Percentiles rank a stretch among this genome's conserved stretches.
phyloP scores from a whole-genome alignment of 2,329 filamentous ascomycete genomes.

The Apiospora pterosperma region DNA sequence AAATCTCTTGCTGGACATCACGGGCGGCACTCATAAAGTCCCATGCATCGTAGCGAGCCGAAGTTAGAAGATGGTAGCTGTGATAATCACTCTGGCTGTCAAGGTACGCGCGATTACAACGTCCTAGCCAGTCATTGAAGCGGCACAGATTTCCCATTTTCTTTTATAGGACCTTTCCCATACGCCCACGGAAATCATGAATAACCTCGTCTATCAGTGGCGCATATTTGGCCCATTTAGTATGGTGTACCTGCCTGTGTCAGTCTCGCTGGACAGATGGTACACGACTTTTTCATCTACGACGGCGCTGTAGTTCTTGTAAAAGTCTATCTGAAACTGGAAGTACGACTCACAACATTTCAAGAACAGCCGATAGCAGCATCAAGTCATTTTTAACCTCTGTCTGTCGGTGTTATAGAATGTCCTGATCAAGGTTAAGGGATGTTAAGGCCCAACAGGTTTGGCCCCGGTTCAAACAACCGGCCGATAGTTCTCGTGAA shows the following conservation, averaged over 20 bases:
- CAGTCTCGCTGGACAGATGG: constrained; percentile 26
- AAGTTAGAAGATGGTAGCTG: background rate
- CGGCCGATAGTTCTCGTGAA: constrained; percentile 35
- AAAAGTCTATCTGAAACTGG: constrained; percentile 22
- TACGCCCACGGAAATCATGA: constrained; percentile 18
- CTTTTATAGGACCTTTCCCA: constrained; percentile 21
- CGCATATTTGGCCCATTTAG: constrained; percentile 23
- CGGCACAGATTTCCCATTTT: background rate
- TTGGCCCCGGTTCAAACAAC: constrained; percentile 34
- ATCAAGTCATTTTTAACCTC: constrained; percentile 23
- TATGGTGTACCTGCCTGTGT: constrained; percentile 17
- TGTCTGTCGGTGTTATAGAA: constrained; percentile 30
- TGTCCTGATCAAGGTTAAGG: constrained; percentile 26
- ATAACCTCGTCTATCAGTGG: constrained; percentile 24
- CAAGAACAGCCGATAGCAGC: background rate
- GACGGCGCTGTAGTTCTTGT: constrained; percentile 21
- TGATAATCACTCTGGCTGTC: background rate
- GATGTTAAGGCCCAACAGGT: constrained; percentile 23
- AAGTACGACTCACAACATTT: background rate
- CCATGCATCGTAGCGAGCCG: constrained; percentile 25
- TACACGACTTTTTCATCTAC: constrained; percentile 27
- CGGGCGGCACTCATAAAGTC: constrained; percentile 35
- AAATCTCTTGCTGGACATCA: constrained; percentile 36
- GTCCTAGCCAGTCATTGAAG: background rate
- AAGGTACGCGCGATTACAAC: background rate